These are phyloP conservation scores for Chrysanthemum seticuspe DNA, from an alignment of 129 eudicot species.

Conservation along the genomic window DNA sequence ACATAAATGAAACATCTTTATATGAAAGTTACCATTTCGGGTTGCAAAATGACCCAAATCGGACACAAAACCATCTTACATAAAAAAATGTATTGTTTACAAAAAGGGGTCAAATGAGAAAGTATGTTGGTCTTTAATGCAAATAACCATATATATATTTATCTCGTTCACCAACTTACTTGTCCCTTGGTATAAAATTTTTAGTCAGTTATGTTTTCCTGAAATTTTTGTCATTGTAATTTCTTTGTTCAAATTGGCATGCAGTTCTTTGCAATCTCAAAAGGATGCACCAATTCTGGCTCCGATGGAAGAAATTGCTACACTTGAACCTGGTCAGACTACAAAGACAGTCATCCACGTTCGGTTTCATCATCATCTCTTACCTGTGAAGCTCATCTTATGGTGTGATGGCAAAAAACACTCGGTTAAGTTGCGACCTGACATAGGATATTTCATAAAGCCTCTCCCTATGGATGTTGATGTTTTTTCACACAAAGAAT, in stretches of 20 bases:
- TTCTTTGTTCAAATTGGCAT: conserved; percentile 18
- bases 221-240: conserved; percentile 3
- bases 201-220: conserved; percentile 10
- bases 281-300: conserved; percentile 46
- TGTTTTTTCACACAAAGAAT: conserved; percentile 58
- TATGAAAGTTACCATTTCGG: no score
- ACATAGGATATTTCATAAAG: conserved; percentile 86
- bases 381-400: conserved; percentile 76
- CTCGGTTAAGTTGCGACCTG: conserved; percentile 81
- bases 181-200: neutral
- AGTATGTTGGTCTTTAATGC: no score
- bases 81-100: no score
- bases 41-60: no score
- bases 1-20: no score
- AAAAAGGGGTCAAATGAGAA: no score
- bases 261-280: conserved; percentile 50
- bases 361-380: conserved; percentile 87
- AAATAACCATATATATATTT: no score
- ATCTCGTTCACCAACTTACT: no score
- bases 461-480: conserved; percentile 69
- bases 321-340: conserved; percentile 72
- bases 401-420: conserved; percentile 60
- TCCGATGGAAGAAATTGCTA: conserved; percentile 62
- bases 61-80: no score
- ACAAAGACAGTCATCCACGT: conserved; percentile 59